Evolutionary conservation across 129 eudicot genomes (phyloP).

Genomic region (Deinandra increscens): DNA sequence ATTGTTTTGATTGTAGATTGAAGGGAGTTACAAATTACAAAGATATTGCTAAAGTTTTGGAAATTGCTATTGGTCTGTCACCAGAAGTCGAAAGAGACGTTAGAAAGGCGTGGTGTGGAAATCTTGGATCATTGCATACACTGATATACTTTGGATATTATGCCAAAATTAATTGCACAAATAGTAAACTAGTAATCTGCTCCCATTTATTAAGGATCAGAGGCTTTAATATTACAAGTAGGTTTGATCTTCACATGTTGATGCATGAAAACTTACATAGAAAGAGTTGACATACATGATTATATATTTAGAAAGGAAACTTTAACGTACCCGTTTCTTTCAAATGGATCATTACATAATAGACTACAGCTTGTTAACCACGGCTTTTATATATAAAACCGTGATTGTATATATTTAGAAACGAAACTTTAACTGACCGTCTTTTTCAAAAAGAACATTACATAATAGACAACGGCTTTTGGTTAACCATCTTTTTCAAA

Average conservation of each 20-base stretch:
- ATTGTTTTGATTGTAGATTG: constrained; percentile 9
- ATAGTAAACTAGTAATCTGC: too few relatives aligned
- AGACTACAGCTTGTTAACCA: too few relatives aligned
- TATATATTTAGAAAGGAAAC: not conserved
- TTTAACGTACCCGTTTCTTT: not conserved
- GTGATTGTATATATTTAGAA: too few relatives aligned
- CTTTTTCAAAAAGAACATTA: too few relatives aligned
- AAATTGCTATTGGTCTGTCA: not conserved
- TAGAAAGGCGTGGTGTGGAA: not conserved
- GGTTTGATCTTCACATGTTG: not conserved
- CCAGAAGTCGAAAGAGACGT: not conserved
- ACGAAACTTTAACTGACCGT: too few relatives aligned
- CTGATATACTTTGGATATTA: not conserved
- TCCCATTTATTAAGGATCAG: not conserved
- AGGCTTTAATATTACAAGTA: not conserved
- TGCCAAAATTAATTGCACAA: not conserved
- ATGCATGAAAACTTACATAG: not conserved
- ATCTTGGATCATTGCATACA: not conserved
- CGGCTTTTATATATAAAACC: too few relatives aligned
- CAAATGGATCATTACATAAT: too few relatives aligned
- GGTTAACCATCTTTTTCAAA: too few relatives aligned
- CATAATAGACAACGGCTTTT: too few relatives aligned
- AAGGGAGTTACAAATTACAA: not conserved
- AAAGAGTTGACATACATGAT: not conserved
- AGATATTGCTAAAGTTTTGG: not conserved